Percentiles rank a stretch among this genome's conserved stretches.
phyloP scores from a whole-genome alignment of 192 early-diverging fungal species.

The Diversispora epigaea region DNA sequence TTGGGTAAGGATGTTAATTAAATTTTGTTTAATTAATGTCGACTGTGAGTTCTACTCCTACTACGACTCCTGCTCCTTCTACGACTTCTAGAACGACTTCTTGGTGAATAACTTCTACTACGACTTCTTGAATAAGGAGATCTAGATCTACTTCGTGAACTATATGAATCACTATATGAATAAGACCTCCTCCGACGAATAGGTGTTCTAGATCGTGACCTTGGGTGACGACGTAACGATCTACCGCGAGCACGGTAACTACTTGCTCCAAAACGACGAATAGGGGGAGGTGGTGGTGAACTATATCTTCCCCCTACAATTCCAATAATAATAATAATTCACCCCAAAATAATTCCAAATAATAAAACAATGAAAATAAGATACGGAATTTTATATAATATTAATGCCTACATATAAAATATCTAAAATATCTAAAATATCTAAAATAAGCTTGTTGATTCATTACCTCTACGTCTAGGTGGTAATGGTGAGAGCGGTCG shows the following conservation, averaged over 20 bases:
- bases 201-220: conserved; percentile 39
- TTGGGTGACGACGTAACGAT: conserved; percentile 32
- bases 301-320: conserved; percentile 28
- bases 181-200: conserved; percentile 34
- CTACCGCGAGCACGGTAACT: conserved; percentile 34
- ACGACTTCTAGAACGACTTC: conserved; percentile 38
- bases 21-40: conserved; percentile 5
- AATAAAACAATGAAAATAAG: no score
- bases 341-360: no score
- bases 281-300: conserved; percentile 21
- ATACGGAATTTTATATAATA: no score
- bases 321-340: no score
- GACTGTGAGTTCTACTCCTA: not conserved
- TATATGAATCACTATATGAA: conserved; percentile 36
- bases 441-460: not conserved
- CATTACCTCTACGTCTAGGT: conserved; percentile 31
- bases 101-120: conserved; percentile 33
- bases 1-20: no score
- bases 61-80: conserved; percentile 38
- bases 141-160: conserved; percentile 32
- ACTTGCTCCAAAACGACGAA: conserved; percentile 30
- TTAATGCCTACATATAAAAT: no score
- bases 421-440: no score
- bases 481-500: conserved; percentile 34
- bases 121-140: conserved; percentile 31